A percentile compares a stretch with the other conserved stretches of the same genome.
Conservation (phyloP, 306 rosid species). For the Psophocarpus tetragonolobus region DNA sequence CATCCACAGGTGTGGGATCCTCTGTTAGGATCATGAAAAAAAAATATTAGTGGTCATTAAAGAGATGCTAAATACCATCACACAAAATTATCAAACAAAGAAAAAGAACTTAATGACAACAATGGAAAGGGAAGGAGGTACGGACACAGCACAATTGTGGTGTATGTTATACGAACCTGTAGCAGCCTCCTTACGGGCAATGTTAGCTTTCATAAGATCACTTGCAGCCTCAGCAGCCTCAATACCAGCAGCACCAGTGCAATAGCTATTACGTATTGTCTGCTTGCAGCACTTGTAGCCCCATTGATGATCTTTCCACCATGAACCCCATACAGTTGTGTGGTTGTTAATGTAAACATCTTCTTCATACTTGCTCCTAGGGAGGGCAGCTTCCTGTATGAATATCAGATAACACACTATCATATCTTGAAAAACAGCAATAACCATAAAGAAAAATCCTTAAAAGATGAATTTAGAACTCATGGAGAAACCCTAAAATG, state of each 20-base stretch:
- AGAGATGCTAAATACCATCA: not conserved
- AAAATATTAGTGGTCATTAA: not conserved
- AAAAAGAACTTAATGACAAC: no score
- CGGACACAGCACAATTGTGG: no score
- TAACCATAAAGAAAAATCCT: not conserved
- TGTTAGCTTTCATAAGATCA: slow-evolving; percentile 76
- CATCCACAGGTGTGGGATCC: slow-evolving; percentile 21
- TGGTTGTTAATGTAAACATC: slow-evolving; percentile 52
- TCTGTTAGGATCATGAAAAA: not conserved
- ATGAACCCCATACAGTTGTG: slow-evolving; percentile 68
- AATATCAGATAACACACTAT: not conserved
- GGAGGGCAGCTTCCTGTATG: slow-evolving; percentile 25
- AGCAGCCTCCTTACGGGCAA: slow-evolving; percentile 64
- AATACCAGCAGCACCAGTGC: no score
- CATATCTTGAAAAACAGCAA: not conserved
- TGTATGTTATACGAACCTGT: slow-evolving; percentile 47
- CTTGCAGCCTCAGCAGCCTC: slow-evolving; percentile 59
- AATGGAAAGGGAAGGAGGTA: no score
- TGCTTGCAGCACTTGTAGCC: slow-evolving; percentile 67
- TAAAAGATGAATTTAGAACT: not conserved
- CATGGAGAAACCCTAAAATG: not conserved
- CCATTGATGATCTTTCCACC: slow-evolving; percentile 83
- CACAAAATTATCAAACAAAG: not conserved
- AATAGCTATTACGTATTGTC: slow-evolving; percentile 32
- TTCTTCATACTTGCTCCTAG: slow-evolving; percentile 51